Percentiles rank a stretch among this genome's conserved stretches.
Evolutionary conservation across 1,139 yeast genomes (phyloP).

Genomic region (Groenewaldozyma sp.): DNA sequence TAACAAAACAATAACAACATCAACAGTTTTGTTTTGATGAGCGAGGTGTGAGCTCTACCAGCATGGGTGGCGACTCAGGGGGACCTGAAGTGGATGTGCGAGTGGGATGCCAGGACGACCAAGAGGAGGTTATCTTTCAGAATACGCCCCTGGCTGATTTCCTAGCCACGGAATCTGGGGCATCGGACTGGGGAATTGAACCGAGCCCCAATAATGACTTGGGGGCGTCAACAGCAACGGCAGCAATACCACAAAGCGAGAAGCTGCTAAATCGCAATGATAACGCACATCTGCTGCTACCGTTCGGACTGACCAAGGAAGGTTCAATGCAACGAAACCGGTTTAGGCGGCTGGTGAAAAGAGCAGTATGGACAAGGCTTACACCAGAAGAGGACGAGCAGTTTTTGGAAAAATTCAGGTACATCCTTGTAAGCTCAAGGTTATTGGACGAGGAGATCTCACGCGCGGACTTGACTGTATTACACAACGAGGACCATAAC

Average conservation of each 20-base stretch:
- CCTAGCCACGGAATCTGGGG: constrained; percentile 21
- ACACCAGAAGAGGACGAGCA: constrained; percentile 25
- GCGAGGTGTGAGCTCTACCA: too few relatives aligned
- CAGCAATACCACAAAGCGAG: constrained; percentile 5
- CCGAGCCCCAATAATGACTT: constrained; percentile 6
- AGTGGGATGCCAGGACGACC: constrained; percentile 7
- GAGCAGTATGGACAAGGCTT: constrained; percentile 23
- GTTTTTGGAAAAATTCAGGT: constrained; percentile 39
- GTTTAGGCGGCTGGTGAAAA: constrained; percentile 19
- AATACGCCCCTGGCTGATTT: constrained; percentile 28
- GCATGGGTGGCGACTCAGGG: too few relatives aligned
- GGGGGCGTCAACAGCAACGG: constrained; percentile 4
- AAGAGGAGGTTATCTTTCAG: constrained; percentile 21
- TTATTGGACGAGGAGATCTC: constrained; percentile 30
- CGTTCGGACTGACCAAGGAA: constrained; percentile 15
- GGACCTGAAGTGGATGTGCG: too few relatives aligned
- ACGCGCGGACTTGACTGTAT: constrained; percentile 1
- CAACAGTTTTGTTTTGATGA: too few relatives aligned
- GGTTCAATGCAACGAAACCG: constrained; percentile 17
- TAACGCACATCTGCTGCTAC: constrained; percentile 15
- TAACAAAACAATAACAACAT: too few relatives aligned
- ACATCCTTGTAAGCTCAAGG: constrained; percentile 35
- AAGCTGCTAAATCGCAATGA: constrained; percentile 6
- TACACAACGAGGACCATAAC: neutral
- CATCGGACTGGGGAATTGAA: constrained; percentile 26